A percentile compares a stretch with the other conserved stretches of the same genome.
These are phyloP conservation scores for Stemphylium beticola DNA, from an alignment of 2,329 filamentous ascomycete genomes.

Conservation along the genomic window DNA sequence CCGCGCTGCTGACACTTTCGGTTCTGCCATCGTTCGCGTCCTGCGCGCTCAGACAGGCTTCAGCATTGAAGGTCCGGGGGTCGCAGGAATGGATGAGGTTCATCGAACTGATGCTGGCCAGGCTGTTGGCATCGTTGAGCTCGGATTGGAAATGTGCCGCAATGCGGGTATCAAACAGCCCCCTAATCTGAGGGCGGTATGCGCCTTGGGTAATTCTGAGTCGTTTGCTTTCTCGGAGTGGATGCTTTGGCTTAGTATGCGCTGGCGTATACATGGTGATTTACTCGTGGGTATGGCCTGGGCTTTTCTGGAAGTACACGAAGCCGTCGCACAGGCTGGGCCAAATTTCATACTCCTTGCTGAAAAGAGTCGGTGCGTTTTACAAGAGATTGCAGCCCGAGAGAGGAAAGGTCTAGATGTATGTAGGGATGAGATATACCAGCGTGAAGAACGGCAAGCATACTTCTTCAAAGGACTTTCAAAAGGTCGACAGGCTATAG, in stretches of 20 bases:
- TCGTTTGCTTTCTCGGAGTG: conserved; percentile 43
- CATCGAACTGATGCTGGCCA: conserved; percentile 28
- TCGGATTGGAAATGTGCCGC: conserved; percentile 41
- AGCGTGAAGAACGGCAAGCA: neutral
- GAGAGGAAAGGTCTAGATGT: conserved; percentile 18
- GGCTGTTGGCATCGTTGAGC: conserved; percentile 40
- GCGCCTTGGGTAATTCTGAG: conserved; percentile 38
- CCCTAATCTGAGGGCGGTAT: conserved; percentile 32
- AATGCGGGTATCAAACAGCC: conserved; percentile 20
- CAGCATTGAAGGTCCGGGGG: conserved; percentile 40
- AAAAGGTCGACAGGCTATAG: neutral
- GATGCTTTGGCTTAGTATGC: conserved; percentile 24
- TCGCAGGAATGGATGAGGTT: conserved; percentile 52
- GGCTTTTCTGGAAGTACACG: conserved; percentile 39
- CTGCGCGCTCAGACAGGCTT: conserved; percentile 52
- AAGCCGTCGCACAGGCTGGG: conserved; percentile 5
- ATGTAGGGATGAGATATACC: conserved; percentile 12
- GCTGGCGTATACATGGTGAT: conserved; percentile 27
- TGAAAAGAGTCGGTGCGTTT: neutral
- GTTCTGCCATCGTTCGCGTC: conserved; percentile 47
- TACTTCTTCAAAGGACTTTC: conserved; percentile 1
- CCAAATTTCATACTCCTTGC: neutral
- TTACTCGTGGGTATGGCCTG: conserved; percentile 43
- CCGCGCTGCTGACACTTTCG: conserved; percentile 40
- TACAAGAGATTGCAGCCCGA: conserved; percentile 15